Evolutionary conservation across 139 green algal species (phyloP).

Genomic region (Trebouxia sp.): DNA sequence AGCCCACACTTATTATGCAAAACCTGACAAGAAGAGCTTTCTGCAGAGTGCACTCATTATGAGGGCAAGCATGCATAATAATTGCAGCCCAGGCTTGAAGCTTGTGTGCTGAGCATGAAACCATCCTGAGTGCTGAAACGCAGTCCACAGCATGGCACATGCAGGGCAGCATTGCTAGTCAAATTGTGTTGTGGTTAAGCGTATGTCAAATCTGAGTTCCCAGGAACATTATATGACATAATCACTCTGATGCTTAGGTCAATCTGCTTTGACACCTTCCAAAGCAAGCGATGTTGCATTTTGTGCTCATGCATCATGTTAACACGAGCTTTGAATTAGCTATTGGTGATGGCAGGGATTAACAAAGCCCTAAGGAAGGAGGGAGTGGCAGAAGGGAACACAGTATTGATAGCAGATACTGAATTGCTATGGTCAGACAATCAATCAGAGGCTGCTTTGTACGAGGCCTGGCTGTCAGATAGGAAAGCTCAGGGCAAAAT

Average conservation of each 20-base stretch:
- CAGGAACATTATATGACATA: too few relatives aligned
- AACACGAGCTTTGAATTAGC: not conserved
- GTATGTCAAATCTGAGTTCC: too few relatives aligned
- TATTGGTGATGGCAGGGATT: conserved; percentile 71
- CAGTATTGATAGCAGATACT: conserved; percentile 69
- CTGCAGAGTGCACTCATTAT: too few relatives aligned
- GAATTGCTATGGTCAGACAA: conserved; percentile 79
- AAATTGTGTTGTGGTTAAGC: too few relatives aligned
- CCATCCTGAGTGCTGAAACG: too few relatives aligned
- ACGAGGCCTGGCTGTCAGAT: conserved; percentile 69
- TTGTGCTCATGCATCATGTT: not conserved
- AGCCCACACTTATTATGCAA: too few relatives aligned
- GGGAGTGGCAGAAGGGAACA: conserved; percentile 74
- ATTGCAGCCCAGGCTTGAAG: too few relatives aligned
- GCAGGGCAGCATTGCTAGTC: too few relatives aligned
- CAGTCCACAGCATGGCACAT: too few relatives aligned
- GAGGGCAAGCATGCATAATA: too few relatives aligned
- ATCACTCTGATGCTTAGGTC: not conserved
- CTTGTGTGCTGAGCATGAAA: too few relatives aligned
- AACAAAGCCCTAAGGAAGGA: conserved; percentile 57
- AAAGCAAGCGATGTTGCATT: not conserved
- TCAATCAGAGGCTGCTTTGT: conserved; percentile 62
- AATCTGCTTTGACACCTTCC: too few relatives aligned
- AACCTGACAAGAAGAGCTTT: not conserved
- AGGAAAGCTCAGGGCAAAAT: conserved; percentile 61